Conservation (phyloP, 2,329 filamentous ascomycete species). For the Leptodontidium sp. region DNA sequence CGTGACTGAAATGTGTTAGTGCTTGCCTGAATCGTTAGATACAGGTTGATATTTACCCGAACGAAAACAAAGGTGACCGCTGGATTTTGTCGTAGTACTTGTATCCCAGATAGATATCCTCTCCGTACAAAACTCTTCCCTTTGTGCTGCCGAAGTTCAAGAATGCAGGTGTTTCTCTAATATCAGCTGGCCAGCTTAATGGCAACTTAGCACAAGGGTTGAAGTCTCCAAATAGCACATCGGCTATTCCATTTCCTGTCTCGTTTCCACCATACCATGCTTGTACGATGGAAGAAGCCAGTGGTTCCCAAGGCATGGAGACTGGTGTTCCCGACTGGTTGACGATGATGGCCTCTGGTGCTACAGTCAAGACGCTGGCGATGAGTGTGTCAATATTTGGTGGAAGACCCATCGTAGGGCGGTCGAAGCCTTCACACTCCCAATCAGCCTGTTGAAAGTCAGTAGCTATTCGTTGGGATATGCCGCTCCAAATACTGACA, state of each 20-base stretch:
- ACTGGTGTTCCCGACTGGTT: slow-evolving; percentile 69
- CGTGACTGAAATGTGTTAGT: slow-evolving; percentile 64
- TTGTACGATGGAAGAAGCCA: slow-evolving; percentile 41
- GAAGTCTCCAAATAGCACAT: slow-evolving; percentile 67
- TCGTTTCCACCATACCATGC: slow-evolving; percentile 70
- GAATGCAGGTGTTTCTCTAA: slow-evolving; percentile 68
- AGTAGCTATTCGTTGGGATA: slow-evolving; percentile 59
- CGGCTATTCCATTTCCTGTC: slow-evolving; percentile 69
- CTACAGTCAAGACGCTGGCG: slow-evolving; percentile 60
- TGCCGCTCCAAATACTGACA: slow-evolving; percentile 41
- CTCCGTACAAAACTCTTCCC: slow-evolving; percentile 67
- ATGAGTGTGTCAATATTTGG: slow-evolving; percentile 50
- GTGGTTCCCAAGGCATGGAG: slow-evolving; percentile 57
- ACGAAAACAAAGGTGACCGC: slow-evolving; percentile 51
- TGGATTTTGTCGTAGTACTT: slow-evolving; percentile 68
- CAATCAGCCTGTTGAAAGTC: slow-evolving; percentile 58
- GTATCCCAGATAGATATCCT: slow-evolving; percentile 71
- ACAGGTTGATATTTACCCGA: slow-evolving; percentile 57
- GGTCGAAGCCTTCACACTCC: slow-evolving; percentile 48
- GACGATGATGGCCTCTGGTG: slow-evolving; percentile 66
- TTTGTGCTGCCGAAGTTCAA: slow-evolving; percentile 64
- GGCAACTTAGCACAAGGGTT: slow-evolving; percentile 70
- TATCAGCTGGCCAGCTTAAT: slow-evolving; percentile 63
- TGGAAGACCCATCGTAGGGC: slow-evolving; percentile 40
- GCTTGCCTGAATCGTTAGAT: slow-evolving; percentile 63